Evolutionary conservation across 2,329 filamentous ascomycete genomes (phyloP).

Genomic region (Harringtonia aguacate): DNA sequence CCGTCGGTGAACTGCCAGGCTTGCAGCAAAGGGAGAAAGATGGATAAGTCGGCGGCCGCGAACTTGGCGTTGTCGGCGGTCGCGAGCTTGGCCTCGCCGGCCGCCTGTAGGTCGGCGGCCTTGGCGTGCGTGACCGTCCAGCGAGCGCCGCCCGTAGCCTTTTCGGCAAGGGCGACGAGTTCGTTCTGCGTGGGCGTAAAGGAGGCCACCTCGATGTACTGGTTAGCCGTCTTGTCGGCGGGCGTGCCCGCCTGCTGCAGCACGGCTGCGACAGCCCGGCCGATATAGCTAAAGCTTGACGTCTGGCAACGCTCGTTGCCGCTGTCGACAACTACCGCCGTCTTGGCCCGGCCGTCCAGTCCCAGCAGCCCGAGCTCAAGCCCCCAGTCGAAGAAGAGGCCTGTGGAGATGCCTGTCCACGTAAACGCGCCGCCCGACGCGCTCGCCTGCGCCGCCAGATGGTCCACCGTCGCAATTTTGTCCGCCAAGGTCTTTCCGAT

Average conservation of each 20-base stretch:
- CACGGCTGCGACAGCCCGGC: slow-evolving; percentile 15
- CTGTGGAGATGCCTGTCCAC: slow-evolving; percentile 19
- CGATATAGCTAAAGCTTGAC: slow-evolving; percentile 17
- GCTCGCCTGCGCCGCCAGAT: slow-evolving; percentile 7
- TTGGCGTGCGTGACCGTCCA: slow-evolving; percentile 30
- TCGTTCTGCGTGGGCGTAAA: slow-evolving; percentile 49
- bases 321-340: slow-evolving; percentile 21
- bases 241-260: slow-evolving; percentile 16
- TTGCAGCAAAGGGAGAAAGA: slow-evolving; percentile 18
- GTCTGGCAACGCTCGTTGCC: slow-evolving; percentile 15
- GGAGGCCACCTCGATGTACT: slow-evolving; percentile 44
- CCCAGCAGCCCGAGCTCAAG: slow-evolving; percentile 38
- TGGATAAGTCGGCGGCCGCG: slow-evolving; percentile 25
- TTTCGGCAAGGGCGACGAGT: slow-evolving; percentile 41
- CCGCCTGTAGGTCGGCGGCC: slow-evolving; percentile 23
- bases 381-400: slow-evolving; percentile 26
- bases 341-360: slow-evolving; percentile 31
- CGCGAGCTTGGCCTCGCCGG: slow-evolving; percentile 30
- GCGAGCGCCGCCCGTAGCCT: slow-evolving; percentile 31
- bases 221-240: slow-evolving; percentile 21
- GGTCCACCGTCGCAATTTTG: slow-evolving; percentile 28
- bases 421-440: slow-evolving; percentile 11
- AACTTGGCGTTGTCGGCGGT: too few relatives aligned
- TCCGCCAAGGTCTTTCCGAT: slow-evolving; percentile 21
- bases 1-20: slow-evolving; percentile 24